These are phyloP conservation scores for Plicaturopsis crispa DNA, from an alignment of 768 basidiomycete species.

Conservation along the genomic window DNA sequence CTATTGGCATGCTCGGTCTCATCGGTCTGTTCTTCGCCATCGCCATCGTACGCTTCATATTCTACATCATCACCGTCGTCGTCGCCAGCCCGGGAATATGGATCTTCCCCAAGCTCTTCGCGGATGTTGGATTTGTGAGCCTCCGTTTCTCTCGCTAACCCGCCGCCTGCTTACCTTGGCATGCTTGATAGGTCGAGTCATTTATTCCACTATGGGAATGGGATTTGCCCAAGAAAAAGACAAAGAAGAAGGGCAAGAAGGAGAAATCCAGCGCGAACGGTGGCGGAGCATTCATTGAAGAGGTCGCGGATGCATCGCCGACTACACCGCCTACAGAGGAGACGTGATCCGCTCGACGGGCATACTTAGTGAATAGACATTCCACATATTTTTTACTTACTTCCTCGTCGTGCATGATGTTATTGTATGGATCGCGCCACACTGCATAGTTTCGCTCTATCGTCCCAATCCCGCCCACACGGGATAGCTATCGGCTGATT, in stretches of 20 bases:
- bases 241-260: conserved; percentile 50
- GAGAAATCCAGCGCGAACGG: conserved; percentile 15
- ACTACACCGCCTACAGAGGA: too few species aligned
- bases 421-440: too few species aligned
- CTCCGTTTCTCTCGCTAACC: background rate
- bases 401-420: too few species aligned
- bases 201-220: conserved; percentile 98
- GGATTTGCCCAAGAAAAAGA: conserved; percentile 73
- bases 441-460: too few species aligned
- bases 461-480: too few species aligned
- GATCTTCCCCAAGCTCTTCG: conserved; percentile 98
- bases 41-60: conserved; percentile 84
- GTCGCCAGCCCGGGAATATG: conserved; percentile 88
- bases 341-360: too few species aligned
- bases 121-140: conserved; percentile 97
- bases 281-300: conserved; percentile 36
- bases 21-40: conserved; percentile 87
- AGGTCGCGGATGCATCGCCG: conserved; percentile 39
- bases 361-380: too few species aligned
- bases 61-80: conserved; percentile 89
- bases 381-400: too few species aligned
- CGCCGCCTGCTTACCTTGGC: conserved; percentile 1
- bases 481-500: too few species aligned
- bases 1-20: conserved; percentile 79
- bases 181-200: conserved; percentile 72